Evolutionary conservation across 2,329 filamentous ascomycete genomes (phyloP).

Genomic region (Ascochyta pisi): DNA sequence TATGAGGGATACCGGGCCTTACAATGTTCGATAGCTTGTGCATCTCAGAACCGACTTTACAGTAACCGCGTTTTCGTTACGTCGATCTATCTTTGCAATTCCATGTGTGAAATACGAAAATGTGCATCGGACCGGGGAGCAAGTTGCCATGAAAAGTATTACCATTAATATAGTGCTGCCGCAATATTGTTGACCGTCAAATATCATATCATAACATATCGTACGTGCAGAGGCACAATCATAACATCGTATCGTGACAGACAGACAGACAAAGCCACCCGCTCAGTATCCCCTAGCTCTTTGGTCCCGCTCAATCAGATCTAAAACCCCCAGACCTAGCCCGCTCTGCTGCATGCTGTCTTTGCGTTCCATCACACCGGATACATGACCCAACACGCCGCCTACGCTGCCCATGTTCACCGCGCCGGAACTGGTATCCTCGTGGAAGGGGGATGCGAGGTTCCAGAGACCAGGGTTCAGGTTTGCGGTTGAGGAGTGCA

Average conservation of each 20-base stretch:
- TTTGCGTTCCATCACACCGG: slow-evolving; percentile 10
- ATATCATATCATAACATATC: slow-evolving; percentile 4
- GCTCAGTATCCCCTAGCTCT: slow-evolving; percentile 20
- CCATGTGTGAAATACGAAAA: too few species aligned
- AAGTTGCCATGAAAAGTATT: not conserved
- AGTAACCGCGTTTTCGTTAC: too few species aligned
- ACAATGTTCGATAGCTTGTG: slow-evolving; percentile 20
- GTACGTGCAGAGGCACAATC: slow-evolving; percentile 1
- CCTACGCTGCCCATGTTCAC: not conserved
- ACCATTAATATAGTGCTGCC: slow-evolving; percentile 11
- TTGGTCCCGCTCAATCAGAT: slow-evolving; percentile 34
- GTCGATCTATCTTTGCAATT: too few species aligned
- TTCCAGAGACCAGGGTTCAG: slow-evolving; percentile 33
- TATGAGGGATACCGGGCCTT: slow-evolving; percentile 53
- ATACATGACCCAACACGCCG: slow-evolving; percentile 5
- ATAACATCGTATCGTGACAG: slow-evolving; percentile 3
- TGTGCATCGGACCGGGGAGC: too few species aligned
- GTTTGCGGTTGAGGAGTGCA: slow-evolving; percentile 7
- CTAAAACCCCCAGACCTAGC: slow-evolving; percentile 20
- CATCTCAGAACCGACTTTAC: not conserved
- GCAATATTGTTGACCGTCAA: slow-evolving; percentile 3
- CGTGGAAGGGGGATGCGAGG: slow-evolving; percentile 35
- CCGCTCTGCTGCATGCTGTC: slow-evolving; percentile 14
- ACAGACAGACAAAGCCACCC: not conserved
- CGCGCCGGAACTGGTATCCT: slow-evolving; percentile 17